These are phyloP conservation scores for Coffea eugenioides DNA, from an alignment of 257 asterid species.

Conservation along the genomic window DNA sequence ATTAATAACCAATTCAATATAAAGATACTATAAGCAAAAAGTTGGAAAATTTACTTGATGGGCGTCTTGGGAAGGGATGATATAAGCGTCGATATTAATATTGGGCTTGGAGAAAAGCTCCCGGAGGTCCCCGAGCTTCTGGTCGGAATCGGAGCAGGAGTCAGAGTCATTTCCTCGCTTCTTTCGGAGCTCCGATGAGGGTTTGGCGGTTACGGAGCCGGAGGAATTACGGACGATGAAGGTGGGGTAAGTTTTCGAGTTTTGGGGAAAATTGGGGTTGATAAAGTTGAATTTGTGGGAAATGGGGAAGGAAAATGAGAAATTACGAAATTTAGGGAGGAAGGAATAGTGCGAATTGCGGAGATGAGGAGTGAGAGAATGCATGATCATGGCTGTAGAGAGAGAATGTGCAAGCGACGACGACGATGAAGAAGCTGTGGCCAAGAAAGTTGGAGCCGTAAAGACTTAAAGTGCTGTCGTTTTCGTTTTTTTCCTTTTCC, in stretches of 20 bases:
- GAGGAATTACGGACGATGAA: slow-evolving; percentile 41
- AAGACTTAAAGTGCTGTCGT: no score
- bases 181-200: slow-evolving; percentile 76
- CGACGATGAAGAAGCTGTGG: background rate
- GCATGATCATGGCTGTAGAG: slow-evolving; percentile 42
- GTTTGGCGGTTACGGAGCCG: slow-evolving; percentile 75
- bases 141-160: slow-evolving; percentile 45
- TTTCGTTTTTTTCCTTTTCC: no score
- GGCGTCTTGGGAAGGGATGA: slow-evolving; percentile 96
- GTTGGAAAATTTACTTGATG: slow-evolving; percentile 61
- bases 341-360: slow-evolving; percentile 37
- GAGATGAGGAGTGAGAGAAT: slow-evolving; percentile 37
- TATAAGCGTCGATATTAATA: slow-evolving; percentile 77
- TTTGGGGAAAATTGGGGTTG: slow-evolving; percentile 31
- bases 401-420: slow-evolving; percentile 4
- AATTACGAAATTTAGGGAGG: slow-evolving; percentile 29
- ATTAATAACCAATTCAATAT: background rate
- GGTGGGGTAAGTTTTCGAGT: slow-evolving; percentile 25
- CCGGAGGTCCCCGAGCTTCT: slow-evolving; percentile 68
- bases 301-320: slow-evolving; percentile 37
- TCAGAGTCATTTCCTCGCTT: slow-evolving; percentile 21
- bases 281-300: slow-evolving; percentile 37
- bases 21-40: background rate
- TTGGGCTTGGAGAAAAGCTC: slow-evolving; percentile 65
- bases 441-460: background rate